Conservation (phyloP, 164 flowering plant species). For the Piper longum region DNA sequence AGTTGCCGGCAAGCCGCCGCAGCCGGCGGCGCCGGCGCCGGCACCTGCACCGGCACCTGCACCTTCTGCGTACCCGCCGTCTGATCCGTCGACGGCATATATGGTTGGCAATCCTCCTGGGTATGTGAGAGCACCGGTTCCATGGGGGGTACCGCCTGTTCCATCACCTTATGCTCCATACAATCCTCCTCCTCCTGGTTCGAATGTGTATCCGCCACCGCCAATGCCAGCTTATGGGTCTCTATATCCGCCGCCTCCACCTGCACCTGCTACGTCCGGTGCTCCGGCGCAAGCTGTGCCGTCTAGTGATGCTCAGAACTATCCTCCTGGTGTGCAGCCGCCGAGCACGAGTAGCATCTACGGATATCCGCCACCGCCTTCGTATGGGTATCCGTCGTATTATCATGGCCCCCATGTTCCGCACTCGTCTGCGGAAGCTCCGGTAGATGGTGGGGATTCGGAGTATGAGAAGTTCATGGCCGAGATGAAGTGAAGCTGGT, state of each 20-base stretch:
- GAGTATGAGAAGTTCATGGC: conserved; percentile 94
- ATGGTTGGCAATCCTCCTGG: conserved; percentile 49
- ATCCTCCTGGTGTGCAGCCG: conserved; percentile 53
- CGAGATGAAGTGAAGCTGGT: conserved; percentile 57
- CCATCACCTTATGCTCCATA: conserved; percentile 54
- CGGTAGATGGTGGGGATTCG: conserved; percentile 39
- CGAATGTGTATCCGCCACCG: conserved; percentile 38
- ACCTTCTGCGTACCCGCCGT: conserved; percentile 35
- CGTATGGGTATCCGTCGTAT: conserved; percentile 48
- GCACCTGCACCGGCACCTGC: conserved; percentile 31
- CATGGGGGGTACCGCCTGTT: conserved; percentile 57
- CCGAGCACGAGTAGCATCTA: conserved; percentile 30
- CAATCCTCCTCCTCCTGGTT: conserved; percentile 65
- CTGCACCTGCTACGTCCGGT: conserved; percentile 9
- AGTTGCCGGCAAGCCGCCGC: conserved; percentile 95
- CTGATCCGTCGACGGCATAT: conserved; percentile 65
- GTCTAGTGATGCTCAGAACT: conserved; percentile 46
- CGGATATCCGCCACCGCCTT: conserved; percentile 31
- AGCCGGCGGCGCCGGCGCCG: conserved; percentile 52
- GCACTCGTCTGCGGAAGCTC: conserved; percentile 40
- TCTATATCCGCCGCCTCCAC: conserved; percentile 55
- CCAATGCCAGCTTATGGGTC: conserved; percentile 49
- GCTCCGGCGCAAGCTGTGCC: conserved; percentile 29
- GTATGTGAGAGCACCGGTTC: conserved; percentile 57
- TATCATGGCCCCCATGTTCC: conserved; percentile 43